These are phyloP conservation scores for Eimeria brunetti DNA, from an alignment of 169 alveolate genomes.

Conservation along the genomic window DNA sequence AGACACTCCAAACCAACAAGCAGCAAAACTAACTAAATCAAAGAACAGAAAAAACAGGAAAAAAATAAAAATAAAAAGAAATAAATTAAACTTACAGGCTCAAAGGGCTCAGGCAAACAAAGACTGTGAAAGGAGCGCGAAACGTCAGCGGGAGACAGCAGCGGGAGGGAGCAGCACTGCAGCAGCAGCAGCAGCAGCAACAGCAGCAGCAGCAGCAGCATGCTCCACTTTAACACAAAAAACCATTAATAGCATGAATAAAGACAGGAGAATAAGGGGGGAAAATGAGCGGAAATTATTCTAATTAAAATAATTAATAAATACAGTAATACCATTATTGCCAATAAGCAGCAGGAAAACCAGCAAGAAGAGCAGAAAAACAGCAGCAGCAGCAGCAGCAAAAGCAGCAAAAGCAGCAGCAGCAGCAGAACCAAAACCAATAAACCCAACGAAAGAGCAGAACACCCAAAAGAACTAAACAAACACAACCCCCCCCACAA, in stretches of 20 bases:
- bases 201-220: too few relatives aligned
- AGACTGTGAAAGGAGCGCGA: conserved; percentile 78
- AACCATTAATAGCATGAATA: too few relatives aligned
- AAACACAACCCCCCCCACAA: too few relatives aligned
- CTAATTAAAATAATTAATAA: too few relatives aligned
- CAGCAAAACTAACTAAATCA: background rate
- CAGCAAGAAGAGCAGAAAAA: too few relatives aligned
- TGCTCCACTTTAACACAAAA: too few relatives aligned
- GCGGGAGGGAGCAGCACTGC: conserved; percentile 77
- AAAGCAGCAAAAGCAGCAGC: background rate
- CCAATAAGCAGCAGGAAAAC: too few relatives aligned
- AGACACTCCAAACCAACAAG: background rate
- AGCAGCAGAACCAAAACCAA: background rate
- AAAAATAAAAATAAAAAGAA: background rate
- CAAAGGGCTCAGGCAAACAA: conserved; percentile 72
- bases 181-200: conserved; percentile 23
- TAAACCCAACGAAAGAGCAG: background rate
- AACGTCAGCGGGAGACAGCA: conserved; percentile 77
- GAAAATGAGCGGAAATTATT: too few relatives aligned
- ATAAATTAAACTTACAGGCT: background rate
- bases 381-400: too few relatives aligned
- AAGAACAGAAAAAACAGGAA: background rate
- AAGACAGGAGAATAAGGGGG: too few relatives aligned
- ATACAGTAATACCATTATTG: too few relatives aligned
- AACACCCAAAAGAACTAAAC: background rate